Conservation (phyloP, 306 rosid species). For the Ceratonia siliqua region DNA sequence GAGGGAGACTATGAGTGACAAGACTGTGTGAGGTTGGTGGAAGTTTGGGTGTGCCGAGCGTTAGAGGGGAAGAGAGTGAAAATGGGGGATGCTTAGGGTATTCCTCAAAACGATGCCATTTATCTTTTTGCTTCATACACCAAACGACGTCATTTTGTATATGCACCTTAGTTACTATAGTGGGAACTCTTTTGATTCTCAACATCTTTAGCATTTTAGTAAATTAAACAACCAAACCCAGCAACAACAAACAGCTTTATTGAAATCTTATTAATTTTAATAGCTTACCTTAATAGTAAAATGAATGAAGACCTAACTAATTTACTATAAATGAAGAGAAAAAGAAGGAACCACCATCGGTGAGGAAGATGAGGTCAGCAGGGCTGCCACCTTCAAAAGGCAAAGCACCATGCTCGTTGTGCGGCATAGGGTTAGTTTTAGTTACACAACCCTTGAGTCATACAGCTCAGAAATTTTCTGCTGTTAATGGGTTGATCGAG, state of each 20-base stretch:
- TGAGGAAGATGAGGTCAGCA: constrained; percentile 96
- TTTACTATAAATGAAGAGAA: constrained; percentile 8
- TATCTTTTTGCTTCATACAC: too few relatives aligned
- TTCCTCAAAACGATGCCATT: too few relatives aligned
- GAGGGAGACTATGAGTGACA: too few relatives aligned
- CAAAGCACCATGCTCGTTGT: constrained; percentile 99
- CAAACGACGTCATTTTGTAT: too few relatives aligned
- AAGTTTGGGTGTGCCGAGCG: too few relatives aligned
- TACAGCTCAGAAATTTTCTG: too few relatives aligned
- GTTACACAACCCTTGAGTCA: constrained; percentile 82
- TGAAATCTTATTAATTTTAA: constrained; percentile 25
- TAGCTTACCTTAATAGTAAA: background rate
- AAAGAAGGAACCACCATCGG: constrained; percentile 73
- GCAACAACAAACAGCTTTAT: background rate
- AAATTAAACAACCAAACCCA: constrained; percentile 22
- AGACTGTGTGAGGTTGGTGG: too few relatives aligned
- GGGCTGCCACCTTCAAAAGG: constrained; percentile 99
- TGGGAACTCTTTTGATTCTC: constrained; percentile 93
- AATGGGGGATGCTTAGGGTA: too few relatives aligned
- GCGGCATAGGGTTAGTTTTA: constrained; percentile 93
- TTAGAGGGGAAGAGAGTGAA: too few relatives aligned
- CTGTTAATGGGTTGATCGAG: too few relatives aligned
- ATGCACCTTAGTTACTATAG: too few relatives aligned
- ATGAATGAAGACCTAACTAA: constrained; percentile 7
- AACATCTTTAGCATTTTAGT: constrained; percentile 41